Evolutionary conservation across 768 basidiomycete genomes (phyloP).

Genomic region (Leccinum olivaceopallidum): DNA sequence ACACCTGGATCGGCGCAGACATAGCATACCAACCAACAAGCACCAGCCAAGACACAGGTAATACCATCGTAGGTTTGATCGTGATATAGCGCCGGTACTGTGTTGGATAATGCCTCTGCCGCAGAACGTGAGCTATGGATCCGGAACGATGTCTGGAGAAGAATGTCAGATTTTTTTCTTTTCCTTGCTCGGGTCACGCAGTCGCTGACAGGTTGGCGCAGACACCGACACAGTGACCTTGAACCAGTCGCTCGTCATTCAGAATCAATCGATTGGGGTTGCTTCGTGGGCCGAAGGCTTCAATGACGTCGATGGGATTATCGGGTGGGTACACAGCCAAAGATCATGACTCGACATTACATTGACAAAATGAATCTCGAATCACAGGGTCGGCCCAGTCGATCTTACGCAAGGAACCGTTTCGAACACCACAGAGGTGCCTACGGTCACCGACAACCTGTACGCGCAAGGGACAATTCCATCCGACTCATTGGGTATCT

Average conservation of each 20-base stretch:
- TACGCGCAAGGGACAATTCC: conserved; percentile 48
- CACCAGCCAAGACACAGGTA: conserved; percentile 43
- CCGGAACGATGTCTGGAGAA: conserved; percentile 53
- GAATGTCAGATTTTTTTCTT: conserved; percentile 40
- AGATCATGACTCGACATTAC: neutral
- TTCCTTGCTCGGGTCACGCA: neutral
- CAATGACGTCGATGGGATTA: conserved; percentile 49
- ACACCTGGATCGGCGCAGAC: conserved; percentile 59
- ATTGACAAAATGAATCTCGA: neutral
- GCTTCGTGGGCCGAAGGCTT: conserved; percentile 44
- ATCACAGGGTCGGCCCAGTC: conserved; percentile 48
- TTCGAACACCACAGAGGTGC: conserved; percentile 37
- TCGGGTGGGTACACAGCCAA: conserved; percentile 37
- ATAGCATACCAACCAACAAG: conserved; percentile 45
- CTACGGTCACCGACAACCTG: conserved; percentile 61
- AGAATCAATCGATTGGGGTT: conserved; percentile 50
- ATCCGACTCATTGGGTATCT: conserved; percentile 50
- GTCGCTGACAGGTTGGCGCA: conserved; percentile 20
- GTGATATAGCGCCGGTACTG: neutral
- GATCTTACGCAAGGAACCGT: conserved; percentile 47
- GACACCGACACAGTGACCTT: conserved; percentile 51
- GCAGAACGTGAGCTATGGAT: conserved; percentile 54
- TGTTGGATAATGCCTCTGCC: neutral
- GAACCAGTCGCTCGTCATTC: conserved; percentile 39
- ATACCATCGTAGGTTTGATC: conserved; percentile 34